Evolutionary conservation across 805 yeast species (phyloP), one percentile per base, ranked within the genome.

Genomic region (Ogataea pilisensis): DNA sequence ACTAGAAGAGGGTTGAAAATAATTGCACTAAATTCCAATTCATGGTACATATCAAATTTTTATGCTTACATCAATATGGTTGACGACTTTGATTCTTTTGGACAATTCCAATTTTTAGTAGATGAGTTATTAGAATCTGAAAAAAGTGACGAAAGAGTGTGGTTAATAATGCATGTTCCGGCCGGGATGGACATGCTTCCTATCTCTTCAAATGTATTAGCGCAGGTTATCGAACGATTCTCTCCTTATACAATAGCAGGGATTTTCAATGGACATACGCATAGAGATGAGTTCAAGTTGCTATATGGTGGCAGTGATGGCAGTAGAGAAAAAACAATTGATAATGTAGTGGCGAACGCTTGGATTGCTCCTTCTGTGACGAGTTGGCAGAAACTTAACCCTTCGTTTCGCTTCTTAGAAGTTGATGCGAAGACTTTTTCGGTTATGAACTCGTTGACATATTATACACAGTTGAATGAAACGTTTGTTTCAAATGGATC

Each of bases 91-190:
- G 87, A 82, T 50, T 66, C 73, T 19, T 80, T 80, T 53, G 88
- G 87, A 2, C 77, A 75, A 49, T 67, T 82, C 64, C 61, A 73
- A 48, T 83, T 80, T 55, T 60, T 82, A 45, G 71, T 78, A 36
- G 71, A 75, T 39, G 88, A 83, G 62, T 65, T 82, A 38, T 57
- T 73, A n/a, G 81, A 71, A 37, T 70, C 82, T 47, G 89, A 82
- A 59, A 42, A 51, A 27, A 65, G 64, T 8, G 76, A 75, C 37
- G 78, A 80, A 58, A 66, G 83, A 52, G 89, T 79, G n/a, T 82
- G 89, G 89, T 69, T 82, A 42, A 68, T 80, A 50, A 78, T 84
- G 17, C 89, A 82, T 57, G 76, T 82, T 40, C 87, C 90, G 34
- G 63, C 73, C 19, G 67, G 73, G n/a, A 70, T 64, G 46, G 85